Base-by-base conservation (phyloP, 306 rosid genomes). In the Lablab purpureus region DNA sequence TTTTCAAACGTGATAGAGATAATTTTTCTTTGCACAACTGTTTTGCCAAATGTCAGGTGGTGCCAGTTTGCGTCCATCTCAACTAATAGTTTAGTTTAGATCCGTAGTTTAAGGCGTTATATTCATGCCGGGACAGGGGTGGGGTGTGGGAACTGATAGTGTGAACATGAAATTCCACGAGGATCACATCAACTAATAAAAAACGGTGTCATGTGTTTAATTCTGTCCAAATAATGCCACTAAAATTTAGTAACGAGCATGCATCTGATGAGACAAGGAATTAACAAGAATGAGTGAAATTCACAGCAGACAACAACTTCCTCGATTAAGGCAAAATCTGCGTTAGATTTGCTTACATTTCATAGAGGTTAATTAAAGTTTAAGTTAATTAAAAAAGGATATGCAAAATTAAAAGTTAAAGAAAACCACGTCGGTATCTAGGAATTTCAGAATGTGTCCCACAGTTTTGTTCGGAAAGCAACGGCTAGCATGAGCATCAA, bases 381-480 rank as follows among this genome's bases (percentile, higher is more conserved):
- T 34, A 56, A 55, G 27, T 19, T 30, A 43, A 41, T 41, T 41
- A 7, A 28, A 32, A 62, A 7, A 28, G 7, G 8, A 15, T 13
- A 67, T 41, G 18, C 47, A 67, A 2, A 67, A 18, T 67, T 7
- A 21, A 81, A 67, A 66, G 22, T 71, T 40, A 64, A 60, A 40
- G 41, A 55, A 82, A 82, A 84, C 74, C 67, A 80, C 73, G 13
- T 21, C 41, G n/a, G 4, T 23, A 21, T 68, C 64, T 74, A 54
- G 59, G 63, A 75, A 76, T 22, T 60, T 69, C 13, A 65, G 64
- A 73, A 56, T 6, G 49, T 69, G 74, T 60, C 87, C 86, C 92
- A 80, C 62, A 19, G 89, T 82, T 84, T 80, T 83, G 64, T 78
- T 56, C 34, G 22, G 78, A 83, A 80, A 84, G 74, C 74, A 74